Evolutionary conservation across 257 asterid genomes (phyloP).

Genomic region (Lantana camara): DNA sequence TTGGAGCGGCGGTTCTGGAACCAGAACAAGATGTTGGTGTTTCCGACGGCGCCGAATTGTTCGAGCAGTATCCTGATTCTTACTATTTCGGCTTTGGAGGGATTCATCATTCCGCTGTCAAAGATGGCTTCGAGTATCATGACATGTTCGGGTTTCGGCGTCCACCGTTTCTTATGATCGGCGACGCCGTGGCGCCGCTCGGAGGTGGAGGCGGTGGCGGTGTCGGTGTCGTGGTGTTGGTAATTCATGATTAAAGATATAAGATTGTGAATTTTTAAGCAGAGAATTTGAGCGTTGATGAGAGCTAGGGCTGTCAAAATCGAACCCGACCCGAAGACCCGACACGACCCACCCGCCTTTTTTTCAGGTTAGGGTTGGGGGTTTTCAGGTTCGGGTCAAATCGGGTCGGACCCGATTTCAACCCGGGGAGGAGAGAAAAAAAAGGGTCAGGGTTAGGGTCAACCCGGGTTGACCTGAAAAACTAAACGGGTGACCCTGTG

Average conservation of each 20-base stretch:
- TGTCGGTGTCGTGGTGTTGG: constrained; percentile 30
- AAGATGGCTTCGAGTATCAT: constrained; percentile 80
- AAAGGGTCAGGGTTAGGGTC: too few relatives aligned
- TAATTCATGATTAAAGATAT: constrained; percentile 38
- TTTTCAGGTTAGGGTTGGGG: too few relatives aligned
- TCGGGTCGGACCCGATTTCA: too few relatives aligned
- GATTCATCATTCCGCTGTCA: constrained; percentile 84
- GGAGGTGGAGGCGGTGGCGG: constrained; percentile 6
- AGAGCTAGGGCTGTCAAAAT: too few relatives aligned
- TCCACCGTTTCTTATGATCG: constrained; percentile 67
- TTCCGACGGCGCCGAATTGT: constrained; percentile 74
- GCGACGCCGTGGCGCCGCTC: constrained; percentile 7
- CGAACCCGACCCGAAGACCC: too few relatives aligned
- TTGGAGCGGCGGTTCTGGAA: constrained; percentile 89
- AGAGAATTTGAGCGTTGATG: neutral
- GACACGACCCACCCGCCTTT: too few relatives aligned
- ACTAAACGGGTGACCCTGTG: too few relatives aligned
- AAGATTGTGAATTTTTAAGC: too few relatives aligned
- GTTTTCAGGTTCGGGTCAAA: too few relatives aligned
- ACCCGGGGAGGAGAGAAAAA: too few relatives aligned
- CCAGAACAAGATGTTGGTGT: constrained; percentile 88
- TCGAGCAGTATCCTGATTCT: constrained; percentile 65
- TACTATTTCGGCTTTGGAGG: constrained; percentile 68
- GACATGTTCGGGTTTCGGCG: constrained; percentile 84
- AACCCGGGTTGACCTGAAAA: too few relatives aligned